phyloP scores from a whole-genome alignment of 805 yeast species.

The Candida alai region DNA sequence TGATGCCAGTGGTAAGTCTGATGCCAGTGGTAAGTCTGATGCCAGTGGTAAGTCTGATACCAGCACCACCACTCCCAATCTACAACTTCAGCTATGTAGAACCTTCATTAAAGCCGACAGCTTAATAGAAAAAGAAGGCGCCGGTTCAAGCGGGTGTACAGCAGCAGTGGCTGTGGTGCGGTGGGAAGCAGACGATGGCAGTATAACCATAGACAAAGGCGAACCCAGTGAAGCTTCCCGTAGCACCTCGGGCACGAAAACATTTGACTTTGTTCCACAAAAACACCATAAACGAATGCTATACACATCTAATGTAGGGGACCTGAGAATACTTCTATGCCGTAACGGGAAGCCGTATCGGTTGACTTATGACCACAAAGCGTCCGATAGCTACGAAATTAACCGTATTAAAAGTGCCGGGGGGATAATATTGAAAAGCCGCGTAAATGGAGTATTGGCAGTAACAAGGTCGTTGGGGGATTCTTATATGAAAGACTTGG shows the following conservation, averaged over 20 bases:
- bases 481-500: conserved; percentile 83
- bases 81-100: conserved; percentile 58
- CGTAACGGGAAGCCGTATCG: conserved; percentile 74
- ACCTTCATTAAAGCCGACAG: conserved; percentile 76
- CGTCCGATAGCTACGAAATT: conserved; percentile 74
- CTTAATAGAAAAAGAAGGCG: conserved; percentile 53
- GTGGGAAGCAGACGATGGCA: conserved; percentile 56
- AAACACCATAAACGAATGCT: conserved; percentile 63
- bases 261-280: conserved; percentile 47
- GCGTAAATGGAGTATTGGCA: conserved; percentile 95
- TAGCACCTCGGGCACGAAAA: conserved; percentile 15
- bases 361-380: conserved; percentile 90
- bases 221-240: neutral
- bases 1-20: no score
- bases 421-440: conserved; percentile 81
- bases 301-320: conserved; percentile 95
- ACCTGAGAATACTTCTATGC: conserved; percentile 76
- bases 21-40: no score
- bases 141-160: conserved; percentile 85
- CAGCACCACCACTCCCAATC: conserved; percentile 17
- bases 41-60: conserved; percentile 18
- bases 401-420: conserved; percentile 74
- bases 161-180: conserved; percentile 90
- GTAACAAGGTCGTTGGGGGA: conserved; percentile 94
- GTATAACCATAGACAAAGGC: conserved; percentile 1